Conservation (phyloP, 768 basidiomycete genomes). For the Phanerochaete carnosa region DNA sequence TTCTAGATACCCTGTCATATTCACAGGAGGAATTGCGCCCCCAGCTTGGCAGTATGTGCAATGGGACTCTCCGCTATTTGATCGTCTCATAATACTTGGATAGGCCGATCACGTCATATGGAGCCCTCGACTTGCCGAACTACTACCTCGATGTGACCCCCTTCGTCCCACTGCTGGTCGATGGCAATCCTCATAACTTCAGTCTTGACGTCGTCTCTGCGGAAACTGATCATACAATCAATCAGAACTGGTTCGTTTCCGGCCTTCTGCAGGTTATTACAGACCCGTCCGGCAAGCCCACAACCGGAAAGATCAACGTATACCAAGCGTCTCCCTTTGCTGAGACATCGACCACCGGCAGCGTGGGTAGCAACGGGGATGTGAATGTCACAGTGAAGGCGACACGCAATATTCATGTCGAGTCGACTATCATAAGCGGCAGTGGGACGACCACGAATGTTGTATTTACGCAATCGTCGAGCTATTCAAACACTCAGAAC, state of each 20-base stretch:
- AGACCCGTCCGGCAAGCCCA: constrained; percentile 58
- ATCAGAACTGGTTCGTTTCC: constrained; percentile 78
- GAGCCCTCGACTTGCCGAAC: constrained; percentile 72
- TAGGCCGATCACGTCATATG: constrained; percentile 74
- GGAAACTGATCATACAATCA: constrained; percentile 59
- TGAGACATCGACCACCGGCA: constrained; percentile 44
- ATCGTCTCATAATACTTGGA: neutral
- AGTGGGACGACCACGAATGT: constrained; percentile 56
- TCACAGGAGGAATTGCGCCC: constrained; percentile 74
- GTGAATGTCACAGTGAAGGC: constrained; percentile 64
- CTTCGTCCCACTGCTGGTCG: constrained; percentile 66
- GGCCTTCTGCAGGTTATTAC: constrained; percentile 65
- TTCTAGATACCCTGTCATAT: constrained; percentile 40
- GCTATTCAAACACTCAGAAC: constrained; percentile 60
- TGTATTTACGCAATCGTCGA: constrained; percentile 56
- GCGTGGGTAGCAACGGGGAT: constrained; percentile 36
- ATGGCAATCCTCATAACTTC: constrained; percentile 66
- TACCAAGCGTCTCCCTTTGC: constrained; percentile 62
- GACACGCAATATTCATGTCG: constrained; percentile 53
- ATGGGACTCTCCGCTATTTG: neutral
- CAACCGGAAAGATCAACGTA: constrained; percentile 62
- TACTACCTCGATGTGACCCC: constrained; percentile 79
- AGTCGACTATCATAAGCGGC: constrained; percentile 58
- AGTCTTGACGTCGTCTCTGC: constrained; percentile 72
- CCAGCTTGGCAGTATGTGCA: constrained; percentile 58